Evolutionary conservation across 768 basidiomycete genomes (phyloP), one percentile per base, ranked within the genome.

Genomic region (Imleria badia): DNA sequence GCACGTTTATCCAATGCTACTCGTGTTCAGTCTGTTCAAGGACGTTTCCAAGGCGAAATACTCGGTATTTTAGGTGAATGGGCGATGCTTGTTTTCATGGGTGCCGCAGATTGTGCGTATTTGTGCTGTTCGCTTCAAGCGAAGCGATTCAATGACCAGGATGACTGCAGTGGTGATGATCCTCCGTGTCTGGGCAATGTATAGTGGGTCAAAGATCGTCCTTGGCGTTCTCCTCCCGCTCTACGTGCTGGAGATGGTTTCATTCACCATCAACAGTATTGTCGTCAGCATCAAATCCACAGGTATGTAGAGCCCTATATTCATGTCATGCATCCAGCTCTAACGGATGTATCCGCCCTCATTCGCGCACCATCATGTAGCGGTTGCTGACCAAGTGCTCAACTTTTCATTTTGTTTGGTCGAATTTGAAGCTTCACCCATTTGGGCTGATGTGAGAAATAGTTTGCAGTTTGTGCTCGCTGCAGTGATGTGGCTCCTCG

Each of bases 111-210:
- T 13, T 19, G 60, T 54, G 44, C 23, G 26, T 26, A 26, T 26
- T 26, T 26, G 0, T 29, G 17, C 20, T 29, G 11, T 9, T 56
- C 29, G 12, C 22, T 15, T 20, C 20, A 26, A 49, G n/a, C 9
- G 7, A n/a, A 10, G 12, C 5, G 19, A 26, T 38, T 38, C 17
- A 8, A 34, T 14, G 23, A 48, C 12, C 5, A 6, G 4, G 19
- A 7, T 20, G 14, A 47, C 14, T 31, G 6, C 11, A 54, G 58
- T 59, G 45, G 42, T 31, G n/a, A 59, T 59, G 58, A 60, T 60
- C 23, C 51, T 59, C 15, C 58, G 45, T 29, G 40, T 59, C 10
- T 53, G 50, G 44, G 57, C 35, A 38, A 17, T 59, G 39, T 59
- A 59, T 26, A 5, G n/a, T 14, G 50, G 14, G 9, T 59, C 58